Evolutionary conservation across 768 basidiomycete genomes (phyloP).

Genomic region (Leucocoprinus leucothites): DNA sequence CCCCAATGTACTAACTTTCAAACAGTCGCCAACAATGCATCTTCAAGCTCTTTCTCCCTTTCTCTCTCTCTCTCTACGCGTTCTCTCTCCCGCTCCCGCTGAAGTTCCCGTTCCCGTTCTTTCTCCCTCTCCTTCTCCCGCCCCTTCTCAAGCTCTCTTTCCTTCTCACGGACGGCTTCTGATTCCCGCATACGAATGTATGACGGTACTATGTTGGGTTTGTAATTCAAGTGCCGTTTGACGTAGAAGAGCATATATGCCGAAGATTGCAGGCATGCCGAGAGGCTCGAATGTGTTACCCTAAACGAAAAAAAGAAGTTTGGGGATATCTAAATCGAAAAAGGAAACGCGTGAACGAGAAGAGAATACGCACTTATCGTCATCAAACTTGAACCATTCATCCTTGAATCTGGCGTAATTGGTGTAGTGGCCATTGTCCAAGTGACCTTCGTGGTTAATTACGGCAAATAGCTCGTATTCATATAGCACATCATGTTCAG

Average conservation of each 20-base stretch:
- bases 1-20: too few relatives aligned
- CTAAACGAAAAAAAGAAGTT: slow-evolving; percentile 27
- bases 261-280: slow-evolving; percentile 64
- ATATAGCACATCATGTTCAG: slow-evolving; percentile 66
- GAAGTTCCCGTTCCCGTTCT: slow-evolving; percentile 42
- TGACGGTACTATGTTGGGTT: slow-evolving; percentile 62
- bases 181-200: slow-evolving; percentile 66
- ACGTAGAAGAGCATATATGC: slow-evolving; percentile 98
- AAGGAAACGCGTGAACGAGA: not conserved
- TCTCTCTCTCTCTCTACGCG: slow-evolving; percentile 30
- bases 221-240: slow-evolving; percentile 85
- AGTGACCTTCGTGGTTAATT: slow-evolving; percentile 91
- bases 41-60: slow-evolving; percentile 58
- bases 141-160: slow-evolving; percentile 29
- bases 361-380: slow-evolving; percentile 8
- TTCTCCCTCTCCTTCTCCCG: slow-evolving; percentile 44
- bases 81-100: slow-evolving; percentile 30
- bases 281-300: slow-evolving; percentile 69
- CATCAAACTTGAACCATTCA: slow-evolving; percentile 50
- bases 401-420: slow-evolving; percentile 82
- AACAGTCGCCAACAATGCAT: slow-evolving; percentile 55
- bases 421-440: slow-evolving; percentile 94
- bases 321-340: not conserved
- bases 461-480: slow-evolving; percentile 92
- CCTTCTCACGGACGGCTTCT: slow-evolving; percentile 56